Evolutionary conservation across 2,329 filamentous ascomycete species (phyloP), one percentile per base, ranked within the genome.

Genomic region (Teratosphaeria gauchensis): DNA sequence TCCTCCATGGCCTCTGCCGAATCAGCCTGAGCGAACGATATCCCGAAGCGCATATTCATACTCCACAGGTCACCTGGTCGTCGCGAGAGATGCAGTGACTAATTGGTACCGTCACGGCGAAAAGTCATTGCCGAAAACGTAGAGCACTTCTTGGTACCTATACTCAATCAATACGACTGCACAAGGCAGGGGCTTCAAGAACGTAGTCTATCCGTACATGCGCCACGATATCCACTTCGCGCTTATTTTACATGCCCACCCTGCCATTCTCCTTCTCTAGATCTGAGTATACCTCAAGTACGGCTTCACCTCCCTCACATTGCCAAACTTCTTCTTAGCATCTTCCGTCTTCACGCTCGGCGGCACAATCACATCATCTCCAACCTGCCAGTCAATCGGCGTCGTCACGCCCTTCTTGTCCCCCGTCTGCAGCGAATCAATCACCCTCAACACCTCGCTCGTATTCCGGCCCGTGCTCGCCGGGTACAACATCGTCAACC

Each of bases 301-400:
- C 68, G 82, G 81, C 77, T 83, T 84, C 56, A 85, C 75, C 72
- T 83, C 81, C 65, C 78, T 75, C 38, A 86, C 77, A 59, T 92
- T 82, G 63, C 89, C 89, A 82, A 95, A 96, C 71, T 95, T 85
- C 77, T 87, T 85, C 82, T 86, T 87, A 71, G 91, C 92, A 78
- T 94, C 87, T 74, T 89, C 88, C 63, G 90, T 91, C 73, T 84
- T 87, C 72, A 96, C 84, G 62, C 80, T 81, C 53, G 91, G 90
- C 72, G 91, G 90, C 63, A 96, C 89, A 72, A 96, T 95, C 66
- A 96, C 92, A 73, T 96, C 91, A 70, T 95, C 88, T 57, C 91
- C 91, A 52, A 85, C 85, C 46, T 86, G 80, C 91, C 91, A 96
- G 81, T 96, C 88, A 76, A 96, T 92, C 55, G 91, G 91, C 46